A percentile compares a stretch with the other conserved stretches of the same genome.
Evolutionary conservation across 2,329 filamentous ascomycete species (phyloP).

Genomic region (Dryadomyces quercivorus): DNA sequence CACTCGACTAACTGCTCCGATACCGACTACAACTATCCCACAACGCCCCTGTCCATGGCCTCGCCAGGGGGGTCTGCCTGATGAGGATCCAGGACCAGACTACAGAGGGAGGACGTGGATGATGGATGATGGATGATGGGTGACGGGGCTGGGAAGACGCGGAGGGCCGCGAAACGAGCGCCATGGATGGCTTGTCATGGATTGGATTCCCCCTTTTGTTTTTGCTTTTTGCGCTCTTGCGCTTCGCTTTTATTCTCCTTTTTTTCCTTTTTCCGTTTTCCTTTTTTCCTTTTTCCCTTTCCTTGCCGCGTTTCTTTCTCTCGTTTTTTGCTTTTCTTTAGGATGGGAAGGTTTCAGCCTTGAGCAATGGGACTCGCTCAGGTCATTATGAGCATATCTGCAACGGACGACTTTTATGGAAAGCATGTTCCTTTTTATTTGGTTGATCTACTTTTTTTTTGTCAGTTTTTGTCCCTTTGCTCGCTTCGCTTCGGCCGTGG

Average conservation of each 20-base stretch:
- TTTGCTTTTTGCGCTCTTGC: background rate
- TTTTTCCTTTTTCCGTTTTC: background rate
- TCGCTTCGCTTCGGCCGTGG: no score
- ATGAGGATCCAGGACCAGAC: background rate
- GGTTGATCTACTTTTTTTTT: background rate
- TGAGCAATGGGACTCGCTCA: background rate
- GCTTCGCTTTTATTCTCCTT: background rate
- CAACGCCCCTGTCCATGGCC: slow-evolving; percentile 59
- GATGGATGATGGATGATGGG: background rate
- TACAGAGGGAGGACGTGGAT: background rate
- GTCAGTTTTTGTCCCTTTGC: background rate
- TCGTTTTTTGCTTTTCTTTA: background rate
- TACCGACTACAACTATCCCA: slow-evolving; percentile 48
- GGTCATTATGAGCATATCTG: background rate
- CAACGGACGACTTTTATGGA: background rate
- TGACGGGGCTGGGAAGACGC: no score
- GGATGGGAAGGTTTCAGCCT: background rate
- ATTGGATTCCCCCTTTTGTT: background rate
- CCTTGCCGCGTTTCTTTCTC: background rate
- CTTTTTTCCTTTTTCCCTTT: background rate
- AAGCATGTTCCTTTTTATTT: background rate
- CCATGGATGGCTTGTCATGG: background rate
- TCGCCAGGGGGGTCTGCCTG: slow-evolving; percentile 43
- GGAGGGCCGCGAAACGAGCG: no score
- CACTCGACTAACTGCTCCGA: slow-evolving; percentile 53